These are phyloP conservation scores for Corynascus novoguineensis DNA, from an alignment of 495 filamentous ascomycete genomes.

Conservation along the genomic window DNA sequence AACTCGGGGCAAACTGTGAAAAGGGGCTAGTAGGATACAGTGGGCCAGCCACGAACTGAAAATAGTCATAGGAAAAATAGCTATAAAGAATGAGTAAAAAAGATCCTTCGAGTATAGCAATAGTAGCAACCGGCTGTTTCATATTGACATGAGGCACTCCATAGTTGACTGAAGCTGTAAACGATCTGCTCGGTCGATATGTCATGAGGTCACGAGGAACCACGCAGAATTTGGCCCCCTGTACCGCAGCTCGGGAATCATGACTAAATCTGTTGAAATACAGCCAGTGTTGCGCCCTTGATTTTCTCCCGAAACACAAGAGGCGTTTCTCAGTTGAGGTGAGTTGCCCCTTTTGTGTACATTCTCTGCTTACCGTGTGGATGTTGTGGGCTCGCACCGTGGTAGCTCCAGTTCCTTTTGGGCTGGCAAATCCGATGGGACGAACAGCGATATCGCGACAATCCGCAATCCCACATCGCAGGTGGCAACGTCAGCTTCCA, in stretches of 20 bases:
- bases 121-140: no score
- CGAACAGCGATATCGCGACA: background rate
- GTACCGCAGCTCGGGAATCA: no score
- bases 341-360: background rate
- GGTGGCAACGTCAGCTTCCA: background rate
- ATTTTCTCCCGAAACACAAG: background rate
- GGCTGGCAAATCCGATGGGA: background rate
- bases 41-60: no score
- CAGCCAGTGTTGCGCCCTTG: background rate
- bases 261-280: background rate
- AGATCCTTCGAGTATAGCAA: no score
- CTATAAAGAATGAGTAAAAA: no score
- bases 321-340: background rate
- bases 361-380: conserved; percentile 6
- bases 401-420: background rate
- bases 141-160: no score
- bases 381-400: conserved; percentile 4
- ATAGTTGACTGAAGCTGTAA: no score
- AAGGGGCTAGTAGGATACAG: no score
- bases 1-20: background rate
- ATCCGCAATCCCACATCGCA: conserved; percentile 1
- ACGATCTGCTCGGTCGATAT: no score
- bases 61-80: no score
- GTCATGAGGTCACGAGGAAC: no score
- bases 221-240: no score